Evolutionary conservation across 2,329 filamentous ascomycete genomes (phyloP).

Genomic region (Mollisiaceae sp.): DNA sequence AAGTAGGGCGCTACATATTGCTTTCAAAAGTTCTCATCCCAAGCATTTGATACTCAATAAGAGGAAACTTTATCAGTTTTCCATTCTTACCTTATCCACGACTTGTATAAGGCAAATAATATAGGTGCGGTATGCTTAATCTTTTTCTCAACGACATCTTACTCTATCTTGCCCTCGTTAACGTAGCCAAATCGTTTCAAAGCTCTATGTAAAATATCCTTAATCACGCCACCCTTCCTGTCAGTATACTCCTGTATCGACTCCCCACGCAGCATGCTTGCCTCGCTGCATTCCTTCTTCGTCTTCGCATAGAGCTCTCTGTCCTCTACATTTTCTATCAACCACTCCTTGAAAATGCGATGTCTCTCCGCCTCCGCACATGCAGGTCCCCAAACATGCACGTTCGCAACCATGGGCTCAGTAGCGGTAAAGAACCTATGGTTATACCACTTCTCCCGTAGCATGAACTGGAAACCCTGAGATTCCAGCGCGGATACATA

Average conservation of each 20-base stretch:
- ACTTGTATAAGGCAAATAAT: too few relatives aligned
- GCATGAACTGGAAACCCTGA: slow-evolving; percentile 52
- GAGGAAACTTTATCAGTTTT: too few relatives aligned
- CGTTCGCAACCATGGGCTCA: slow-evolving; percentile 45
- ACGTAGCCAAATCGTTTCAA: slow-evolving; percentile 38
- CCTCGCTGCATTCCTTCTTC: slow-evolving; percentile 46
- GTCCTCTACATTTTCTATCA: slow-evolving; percentile 47
- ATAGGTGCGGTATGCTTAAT: too few relatives aligned
- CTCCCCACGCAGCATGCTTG: slow-evolving; percentile 42
- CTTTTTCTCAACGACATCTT: too few relatives aligned
- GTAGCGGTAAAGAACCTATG: slow-evolving; percentile 52
- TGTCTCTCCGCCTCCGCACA: slow-evolving; percentile 51
- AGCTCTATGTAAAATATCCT: slow-evolving; percentile 47
- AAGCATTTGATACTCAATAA: too few relatives aligned
- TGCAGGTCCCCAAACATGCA: slow-evolving; percentile 55
- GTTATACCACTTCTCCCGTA: slow-evolving; percentile 53
- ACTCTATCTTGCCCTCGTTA: slow-evolving; percentile 17
- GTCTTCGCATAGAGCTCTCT: slow-evolving; percentile 46
- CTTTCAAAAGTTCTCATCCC: too few relatives aligned
- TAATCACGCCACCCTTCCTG: slow-evolving; percentile 49
- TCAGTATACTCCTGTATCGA: slow-evolving; percentile 47
- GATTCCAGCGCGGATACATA: slow-evolving; percentile 52
- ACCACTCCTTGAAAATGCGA: slow-evolving; percentile 52
- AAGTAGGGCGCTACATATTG: too few relatives aligned
- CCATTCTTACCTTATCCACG: too few relatives aligned